Base-by-base conservation (phyloP, 345 rosid genomes). In the Sisymbrium irio region DNA sequence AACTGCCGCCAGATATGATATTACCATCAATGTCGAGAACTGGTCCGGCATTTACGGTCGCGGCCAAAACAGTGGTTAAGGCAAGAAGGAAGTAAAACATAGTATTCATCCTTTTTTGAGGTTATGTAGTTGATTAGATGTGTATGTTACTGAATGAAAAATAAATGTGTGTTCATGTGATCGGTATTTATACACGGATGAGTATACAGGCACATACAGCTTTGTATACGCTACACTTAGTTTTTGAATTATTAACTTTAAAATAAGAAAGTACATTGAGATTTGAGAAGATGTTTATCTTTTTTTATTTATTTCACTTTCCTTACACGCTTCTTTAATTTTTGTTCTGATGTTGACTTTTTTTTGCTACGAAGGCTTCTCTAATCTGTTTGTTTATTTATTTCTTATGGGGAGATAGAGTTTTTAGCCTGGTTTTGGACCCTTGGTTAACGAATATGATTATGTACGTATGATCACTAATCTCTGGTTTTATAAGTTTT, bases 71-170 rank as follows among this genome's bases (percentile, higher is more conserved):
- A 9, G 42, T 3, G 57, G 65, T 32, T 20, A 58, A 30, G 19
- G 57, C 56, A 57, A 69, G 35, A 13, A 58, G 10, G 65, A 69
- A 45, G 56, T 45, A 69, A 44, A 44, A n/a, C 56, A 14, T 69
- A 33, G 56, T 65, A 45, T 58, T 58, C 74, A 69, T 69, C 25
- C 1, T 33, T n/a, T n/a, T 19, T 22, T 6, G 3, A 2, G 12
- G 15, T 40, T 37, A 6, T 20, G 19, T 35, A 22, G 59, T 28
- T 54, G 8, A 1, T 22, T 13, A 50, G 33, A 37, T 33, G 12
- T 50, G 10, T 54, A 10, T 9, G n/a, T 53, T 41, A 25, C 12
- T 20, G 41, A 36, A 58, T 57, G 56, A 69, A 69, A 25, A 44
- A n/a, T n/a, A 39, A 65, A 35, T 36, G 18, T 9, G 46, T 36